phyloP scores from a whole-genome alignment of 345 rosid species.

The Citrus cavaleriei region DNA sequence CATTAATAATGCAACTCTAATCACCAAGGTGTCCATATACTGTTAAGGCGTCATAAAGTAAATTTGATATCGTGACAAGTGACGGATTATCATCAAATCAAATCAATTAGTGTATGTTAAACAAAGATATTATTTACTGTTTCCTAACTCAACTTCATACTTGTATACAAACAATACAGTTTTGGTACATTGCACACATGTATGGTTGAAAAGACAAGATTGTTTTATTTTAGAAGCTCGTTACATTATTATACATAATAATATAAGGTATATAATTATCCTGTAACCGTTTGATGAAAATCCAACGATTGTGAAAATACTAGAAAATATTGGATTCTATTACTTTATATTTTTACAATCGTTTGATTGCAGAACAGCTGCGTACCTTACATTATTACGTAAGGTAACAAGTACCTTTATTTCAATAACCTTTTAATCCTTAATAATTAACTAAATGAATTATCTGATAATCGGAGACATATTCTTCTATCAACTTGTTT shows the following conservation, averaged over 20 bases:
- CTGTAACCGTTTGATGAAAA: too few species aligned
- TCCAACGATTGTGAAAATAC: accelerated
- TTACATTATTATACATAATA: too few species aligned
- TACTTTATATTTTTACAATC: too few species aligned
- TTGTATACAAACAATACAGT: background rate
- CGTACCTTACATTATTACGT: too few species aligned
- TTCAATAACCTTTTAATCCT: background rate
- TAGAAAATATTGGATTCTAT: accelerated
- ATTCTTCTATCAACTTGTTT: background rate
- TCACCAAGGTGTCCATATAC: background rate
- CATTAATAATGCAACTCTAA: too few species aligned
- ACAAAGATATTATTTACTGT: background rate
- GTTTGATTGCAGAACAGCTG: too few species aligned
- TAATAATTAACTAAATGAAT: background rate
- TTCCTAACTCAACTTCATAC: background rate
- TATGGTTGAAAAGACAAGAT: background rate
- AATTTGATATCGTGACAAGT: background rate
- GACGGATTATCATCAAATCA: background rate
- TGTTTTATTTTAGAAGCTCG: too few species aligned
- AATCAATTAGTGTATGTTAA: too few species aligned
- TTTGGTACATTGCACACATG: background rate
- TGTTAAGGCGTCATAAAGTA: too few species aligned
- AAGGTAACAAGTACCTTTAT: too few species aligned
- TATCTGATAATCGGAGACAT: background rate
- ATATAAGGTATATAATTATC: too few species aligned